Base-by-base conservation (phyloP, 306 rosid genomes). In the Comarum palustre region DNA sequence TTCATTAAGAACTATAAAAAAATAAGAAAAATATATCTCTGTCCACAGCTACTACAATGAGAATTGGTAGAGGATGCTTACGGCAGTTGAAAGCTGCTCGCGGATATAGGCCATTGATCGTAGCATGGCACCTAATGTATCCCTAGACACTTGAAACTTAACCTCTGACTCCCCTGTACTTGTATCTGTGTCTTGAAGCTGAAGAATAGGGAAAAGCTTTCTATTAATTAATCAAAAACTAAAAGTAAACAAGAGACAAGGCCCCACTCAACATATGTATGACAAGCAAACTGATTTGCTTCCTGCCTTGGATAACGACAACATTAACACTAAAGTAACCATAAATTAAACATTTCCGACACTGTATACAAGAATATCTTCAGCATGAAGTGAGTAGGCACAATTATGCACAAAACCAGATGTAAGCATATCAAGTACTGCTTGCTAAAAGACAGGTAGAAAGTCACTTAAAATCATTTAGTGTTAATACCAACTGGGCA, bases 101-200 rank as follows among this genome's bases (percentile, higher is more conserved):
- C 96, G 97, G 65, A 89, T 94, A 78, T 94, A 94, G 62, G 96
- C 87, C 96, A 94, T 94, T 77, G 97, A 94, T 81, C 96, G 89
- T 38, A 91, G 85, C 90, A 94, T 90, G 65, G 98, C 98, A 52
- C 90, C 92, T 77, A 94, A 83, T 58, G 98, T 92, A 66, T 94
- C 96, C 85, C 75, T 89, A 52, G 97, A 86, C 71, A 91, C 96
- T 87, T 94, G 97, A 84, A 91, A 94, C 80, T 94, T 91, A 47
- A 91, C 95, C 80, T 91, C 98, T 2, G 94, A 85, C 78, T 85
- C 97, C 42, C 97, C 96, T 74, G 97, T 77, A 78, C 81, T 88
- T 75, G 97, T 83, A 79, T 88, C 95, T 1, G 91, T 66, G 65
- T 81, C 95, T 82, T 90, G 95, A 79, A 89, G 97, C 98, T 94